These are phyloP conservation scores for Delitschia confertaspora DNA, from an alignment of 495 filamentous ascomycete species.

Conservation along the genomic window DNA sequence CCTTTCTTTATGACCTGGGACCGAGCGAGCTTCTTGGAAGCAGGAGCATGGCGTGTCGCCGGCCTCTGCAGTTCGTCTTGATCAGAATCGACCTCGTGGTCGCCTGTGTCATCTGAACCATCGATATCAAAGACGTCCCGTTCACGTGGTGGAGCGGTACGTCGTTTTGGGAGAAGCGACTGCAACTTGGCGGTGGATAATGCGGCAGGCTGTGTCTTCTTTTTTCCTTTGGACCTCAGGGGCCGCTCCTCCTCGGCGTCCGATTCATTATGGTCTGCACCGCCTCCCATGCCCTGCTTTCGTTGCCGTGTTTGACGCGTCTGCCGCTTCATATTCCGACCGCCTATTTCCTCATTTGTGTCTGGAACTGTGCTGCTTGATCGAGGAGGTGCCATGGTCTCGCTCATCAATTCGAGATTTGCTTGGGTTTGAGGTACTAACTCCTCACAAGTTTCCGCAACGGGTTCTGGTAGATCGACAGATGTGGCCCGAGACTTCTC, in stretches of 20 bases:
- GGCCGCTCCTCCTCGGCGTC: conserved; percentile 1
- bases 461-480: conserved; percentile 21
- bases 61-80: conserved; percentile 34
- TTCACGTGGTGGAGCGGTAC: conserved; percentile 7
- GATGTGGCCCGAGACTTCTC: conserved; percentile 7
- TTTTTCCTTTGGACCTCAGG: conserved; percentile 2
- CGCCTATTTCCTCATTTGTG: conserved; percentile 4
- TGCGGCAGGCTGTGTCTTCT: conserved; percentile 26
- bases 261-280: conserved; percentile 1
- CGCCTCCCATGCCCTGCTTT: not conserved
- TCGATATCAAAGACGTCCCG: conserved; percentile 30
- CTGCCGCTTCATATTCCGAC: not conserved
- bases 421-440: conserved; percentile 20
- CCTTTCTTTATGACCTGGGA: conserved; percentile 4
- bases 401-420: conserved; percentile 35
- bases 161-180: conserved; percentile 31
- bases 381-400: conserved; percentile 45
- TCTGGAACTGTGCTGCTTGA: conserved; percentile 38
- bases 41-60: conserved; percentile 12
- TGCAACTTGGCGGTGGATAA: conserved; percentile 34
- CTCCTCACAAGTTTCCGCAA: conserved; percentile 17
- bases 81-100: conserved; percentile 27
- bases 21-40: not conserved
- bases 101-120: conserved; percentile 24
- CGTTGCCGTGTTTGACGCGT: conserved; percentile 3